Evolutionary conservation across 129 eudicot species (phyloP).

Genomic region (Arctium lappa): DNA sequence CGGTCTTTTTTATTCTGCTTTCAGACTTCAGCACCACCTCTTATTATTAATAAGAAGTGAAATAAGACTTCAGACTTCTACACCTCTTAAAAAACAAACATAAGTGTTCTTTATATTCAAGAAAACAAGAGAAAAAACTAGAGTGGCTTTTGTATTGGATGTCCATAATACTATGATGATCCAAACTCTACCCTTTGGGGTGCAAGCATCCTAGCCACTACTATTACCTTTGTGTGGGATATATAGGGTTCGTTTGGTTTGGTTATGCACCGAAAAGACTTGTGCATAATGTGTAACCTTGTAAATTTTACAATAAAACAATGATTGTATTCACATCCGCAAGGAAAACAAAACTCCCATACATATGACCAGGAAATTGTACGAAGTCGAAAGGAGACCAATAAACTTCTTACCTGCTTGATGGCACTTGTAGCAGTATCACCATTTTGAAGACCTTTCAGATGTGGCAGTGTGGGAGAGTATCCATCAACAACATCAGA

Average conservation of each 20-base stretch:
- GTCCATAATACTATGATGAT: neutral
- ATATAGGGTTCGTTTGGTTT: too few species aligned
- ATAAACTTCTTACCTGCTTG: constrained; percentile 63
- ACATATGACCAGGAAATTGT: neutral
- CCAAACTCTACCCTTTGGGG: neutral
- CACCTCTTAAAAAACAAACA: too few species aligned
- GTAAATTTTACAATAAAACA: neutral
- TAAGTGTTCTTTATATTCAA: neutral
- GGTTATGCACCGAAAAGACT: neutral
- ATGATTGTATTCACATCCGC: neutral
- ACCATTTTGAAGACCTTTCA: constrained; percentile 99
- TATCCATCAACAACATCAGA: constrained; percentile 99
- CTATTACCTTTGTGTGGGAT: too few species aligned
- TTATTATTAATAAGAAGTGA: neutral
- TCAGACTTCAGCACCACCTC: neutral
- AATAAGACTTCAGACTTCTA: too few species aligned
- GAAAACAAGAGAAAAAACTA: neutral
- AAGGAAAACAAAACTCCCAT: neutral
- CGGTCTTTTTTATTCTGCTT: neutral
- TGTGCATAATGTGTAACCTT: neutral
- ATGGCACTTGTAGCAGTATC: constrained; percentile 99
- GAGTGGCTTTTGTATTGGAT: neutral
- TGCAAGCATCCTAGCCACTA: too few species aligned
- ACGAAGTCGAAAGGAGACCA: neutral
- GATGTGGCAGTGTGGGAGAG: constrained; percentile 97